Percentiles rank a stretch among this genome's conserved stretches.
phyloP scores from a whole-genome alignment of 441 rosid species.

The Dalechampia spathulata region DNA sequence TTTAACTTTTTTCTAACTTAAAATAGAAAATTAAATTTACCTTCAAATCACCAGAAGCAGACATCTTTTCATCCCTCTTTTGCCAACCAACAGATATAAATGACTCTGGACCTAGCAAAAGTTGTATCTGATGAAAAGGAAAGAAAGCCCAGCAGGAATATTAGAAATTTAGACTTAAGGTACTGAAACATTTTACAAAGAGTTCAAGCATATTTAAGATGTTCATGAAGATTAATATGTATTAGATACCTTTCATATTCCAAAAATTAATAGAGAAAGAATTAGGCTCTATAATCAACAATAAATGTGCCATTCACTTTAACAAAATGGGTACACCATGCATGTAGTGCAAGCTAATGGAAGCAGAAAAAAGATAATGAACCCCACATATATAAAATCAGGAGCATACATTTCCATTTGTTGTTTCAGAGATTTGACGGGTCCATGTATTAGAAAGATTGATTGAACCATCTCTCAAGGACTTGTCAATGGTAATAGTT shows the following conservation, averaged over 20 bases:
- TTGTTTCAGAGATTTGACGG: constrained; percentile 80
- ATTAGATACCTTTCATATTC: background rate
- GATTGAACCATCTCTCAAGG: constrained; percentile 76
- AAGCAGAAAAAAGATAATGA: background rate
- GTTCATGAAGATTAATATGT: background rate
- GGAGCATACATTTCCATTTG: constrained; percentile 72
- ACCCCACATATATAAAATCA: constrained; percentile 7
- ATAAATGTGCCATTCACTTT: background rate
- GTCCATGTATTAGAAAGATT: constrained; percentile 92
- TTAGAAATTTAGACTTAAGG: constrained; percentile 13
- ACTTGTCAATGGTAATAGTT: constrained; percentile 61
- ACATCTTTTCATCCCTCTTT: constrained; percentile 61
- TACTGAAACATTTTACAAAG: background rate
- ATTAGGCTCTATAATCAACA: background rate
- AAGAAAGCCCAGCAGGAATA: constrained; percentile 11
- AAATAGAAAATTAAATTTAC: constrained; percentile 29
- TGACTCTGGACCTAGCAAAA: constrained; percentile 69
- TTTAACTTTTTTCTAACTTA: background rate
- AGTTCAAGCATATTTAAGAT: background rate
- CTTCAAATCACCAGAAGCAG: constrained; percentile 76
- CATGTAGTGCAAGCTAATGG: background rate
- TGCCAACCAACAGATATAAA: constrained; percentile 79
- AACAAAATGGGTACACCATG: background rate
- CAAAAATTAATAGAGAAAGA: background rate
- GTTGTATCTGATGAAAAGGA: constrained; percentile 53